These are phyloP conservation scores for Berkeleyomyces basicola DNA, from an alignment of 2,329 filamentous ascomycete genomes.

Conservation along the genomic window DNA sequence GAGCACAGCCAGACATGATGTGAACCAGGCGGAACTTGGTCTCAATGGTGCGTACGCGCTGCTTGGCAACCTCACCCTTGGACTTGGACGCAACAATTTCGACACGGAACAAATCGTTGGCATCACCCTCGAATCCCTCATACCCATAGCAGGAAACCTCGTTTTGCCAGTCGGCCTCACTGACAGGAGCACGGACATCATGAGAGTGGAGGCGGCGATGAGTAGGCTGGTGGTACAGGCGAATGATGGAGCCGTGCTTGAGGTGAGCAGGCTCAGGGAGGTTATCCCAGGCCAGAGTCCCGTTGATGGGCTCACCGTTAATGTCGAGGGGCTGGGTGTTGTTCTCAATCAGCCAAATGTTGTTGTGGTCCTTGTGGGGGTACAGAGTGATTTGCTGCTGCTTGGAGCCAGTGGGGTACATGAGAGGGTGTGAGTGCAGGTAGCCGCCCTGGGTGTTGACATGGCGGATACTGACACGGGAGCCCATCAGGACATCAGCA, in stretches of 20 bases:
- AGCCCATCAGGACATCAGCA: conserved; percentile 80
- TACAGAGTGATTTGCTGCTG: conserved; percentile 98
- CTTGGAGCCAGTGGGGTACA: conserved; percentile 96
- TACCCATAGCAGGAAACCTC: conserved; percentile 96
- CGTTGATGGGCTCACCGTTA: conserved; percentile 61
- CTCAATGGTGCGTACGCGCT: conserved; percentile 79
- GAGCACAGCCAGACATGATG: conserved; percentile 85
- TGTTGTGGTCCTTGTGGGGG: conserved; percentile 98
- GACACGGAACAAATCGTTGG: conserved; percentile 87
- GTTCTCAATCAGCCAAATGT: conserved; percentile 86
- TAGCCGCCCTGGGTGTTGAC: conserved; percentile 97
- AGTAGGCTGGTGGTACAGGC: conserved; percentile 69
- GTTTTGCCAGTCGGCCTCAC: conserved; percentile 84
- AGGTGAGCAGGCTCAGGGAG: conserved; percentile 50
- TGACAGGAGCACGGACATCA: conserved; percentile 73
- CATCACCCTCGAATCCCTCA: conserved; percentile 89
- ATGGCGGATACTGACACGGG: conserved; percentile 72
- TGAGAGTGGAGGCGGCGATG: conserved; percentile 89
- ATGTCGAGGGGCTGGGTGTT: conserved; percentile 75
- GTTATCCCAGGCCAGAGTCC: conserved; percentile 70
- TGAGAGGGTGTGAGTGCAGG: conserved; percentile 87
- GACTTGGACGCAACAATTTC: conserved; percentile 91
- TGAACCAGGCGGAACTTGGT: conserved; percentile 93
- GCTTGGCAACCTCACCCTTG: conserved; percentile 59
- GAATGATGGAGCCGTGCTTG: conserved; percentile 63